phyloP scores from a whole-genome alignment of 164 flowering plant species.

The Umbellularia californica region DNA sequence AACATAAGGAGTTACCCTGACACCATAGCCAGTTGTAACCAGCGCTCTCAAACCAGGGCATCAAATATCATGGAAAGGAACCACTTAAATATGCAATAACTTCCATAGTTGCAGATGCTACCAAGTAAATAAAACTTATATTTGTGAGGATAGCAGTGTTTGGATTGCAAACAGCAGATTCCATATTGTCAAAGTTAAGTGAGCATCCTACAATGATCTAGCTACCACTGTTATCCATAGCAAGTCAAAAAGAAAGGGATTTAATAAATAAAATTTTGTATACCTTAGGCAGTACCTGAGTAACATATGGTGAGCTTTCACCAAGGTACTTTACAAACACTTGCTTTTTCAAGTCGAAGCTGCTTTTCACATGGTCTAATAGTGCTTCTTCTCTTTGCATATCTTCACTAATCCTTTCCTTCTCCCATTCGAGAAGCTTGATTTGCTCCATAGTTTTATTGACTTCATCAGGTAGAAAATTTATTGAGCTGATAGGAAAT shows the following conservation, averaged over 20 bases:
- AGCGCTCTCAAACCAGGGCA: too few relatives aligned
- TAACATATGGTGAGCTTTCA: constrained; percentile 40
- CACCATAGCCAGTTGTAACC: too few relatives aligned
- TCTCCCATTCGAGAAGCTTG: constrained; percentile 50
- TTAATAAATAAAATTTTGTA: not conserved
- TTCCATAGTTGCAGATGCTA: too few relatives aligned
- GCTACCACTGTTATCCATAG: not conserved
- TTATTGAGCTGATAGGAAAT: constrained; percentile 40
- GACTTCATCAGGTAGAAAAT: constrained; percentile 23
- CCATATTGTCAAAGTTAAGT: not conserved
- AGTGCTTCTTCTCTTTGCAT: constrained; percentile 53
- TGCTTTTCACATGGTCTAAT: constrained; percentile 37
- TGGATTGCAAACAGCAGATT: not conserved
- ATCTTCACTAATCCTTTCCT: constrained; percentile 61
- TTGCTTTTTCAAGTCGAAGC: constrained; percentile 47
- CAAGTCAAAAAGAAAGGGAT: not conserved
- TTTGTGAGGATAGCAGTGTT: not conserved
- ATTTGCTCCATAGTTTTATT: constrained; percentile 41
- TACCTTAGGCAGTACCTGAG: constrained; percentile 42
- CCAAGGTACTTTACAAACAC: constrained; percentile 61
- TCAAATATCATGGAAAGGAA: too few relatives aligned
- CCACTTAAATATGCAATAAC: too few relatives aligned
- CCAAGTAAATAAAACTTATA: too few relatives aligned
- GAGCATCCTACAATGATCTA: not conserved
- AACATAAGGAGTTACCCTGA: too few relatives aligned